A percentile compares a stretch with the other conserved stretches of the same genome.
phyloP scores from a whole-genome alignment of 108 stramenopile genomes.

The Cyclotella kingstonii region DNA sequence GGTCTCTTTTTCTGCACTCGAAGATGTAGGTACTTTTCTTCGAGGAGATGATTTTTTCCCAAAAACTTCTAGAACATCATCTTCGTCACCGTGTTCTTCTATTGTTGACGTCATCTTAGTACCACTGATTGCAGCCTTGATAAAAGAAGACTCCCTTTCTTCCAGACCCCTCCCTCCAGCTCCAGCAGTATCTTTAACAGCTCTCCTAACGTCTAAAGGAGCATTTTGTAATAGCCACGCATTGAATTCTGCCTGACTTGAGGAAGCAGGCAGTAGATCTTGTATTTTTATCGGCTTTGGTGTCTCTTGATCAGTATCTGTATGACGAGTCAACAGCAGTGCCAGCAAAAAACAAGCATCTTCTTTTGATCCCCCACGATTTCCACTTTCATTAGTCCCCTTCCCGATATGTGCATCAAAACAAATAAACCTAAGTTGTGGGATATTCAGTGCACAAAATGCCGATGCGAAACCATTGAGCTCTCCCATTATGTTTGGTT shows the following conservation, averaged over 20 bases:
- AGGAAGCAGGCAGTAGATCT: conserved; percentile 52
- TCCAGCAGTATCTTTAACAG: conserved; percentile 50
- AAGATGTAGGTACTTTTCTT: neutral
- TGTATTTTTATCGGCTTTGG: conserved; percentile 50
- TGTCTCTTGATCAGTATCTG: conserved; percentile 67
- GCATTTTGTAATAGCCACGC: conserved; percentile 56
- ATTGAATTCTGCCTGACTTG: conserved; percentile 66
- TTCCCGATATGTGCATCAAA: conserved; percentile 73
- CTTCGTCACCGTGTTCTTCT: conserved; percentile 46
- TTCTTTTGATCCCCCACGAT: conserved; percentile 71
- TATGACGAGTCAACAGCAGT: conserved; percentile 62
- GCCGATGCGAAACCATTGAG: conserved; percentile 67
- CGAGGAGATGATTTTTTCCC: conserved; percentile 15
- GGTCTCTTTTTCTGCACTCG: neutral
- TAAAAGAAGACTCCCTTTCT: conserved; percentile 24
- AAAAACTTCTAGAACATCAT: conserved; percentile 44
- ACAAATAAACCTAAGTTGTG: conserved; percentile 53
- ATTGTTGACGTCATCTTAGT: neutral
- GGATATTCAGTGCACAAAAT: conserved; percentile 56
- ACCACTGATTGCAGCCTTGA: conserved; percentile 27
- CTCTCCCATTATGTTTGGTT: conserved; percentile 7
- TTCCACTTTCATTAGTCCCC: conserved; percentile 38
- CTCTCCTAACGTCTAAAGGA: conserved; percentile 46
- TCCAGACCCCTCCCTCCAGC: neutral
- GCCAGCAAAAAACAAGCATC: conserved; percentile 77